Percentiles rank a stretch among this genome's conserved stretches.
These are phyloP conservation scores for Fusarium transvaalense DNA, from an alignment of 2,329 filamentous ascomycete genomes.

Conservation along the genomic window DNA sequence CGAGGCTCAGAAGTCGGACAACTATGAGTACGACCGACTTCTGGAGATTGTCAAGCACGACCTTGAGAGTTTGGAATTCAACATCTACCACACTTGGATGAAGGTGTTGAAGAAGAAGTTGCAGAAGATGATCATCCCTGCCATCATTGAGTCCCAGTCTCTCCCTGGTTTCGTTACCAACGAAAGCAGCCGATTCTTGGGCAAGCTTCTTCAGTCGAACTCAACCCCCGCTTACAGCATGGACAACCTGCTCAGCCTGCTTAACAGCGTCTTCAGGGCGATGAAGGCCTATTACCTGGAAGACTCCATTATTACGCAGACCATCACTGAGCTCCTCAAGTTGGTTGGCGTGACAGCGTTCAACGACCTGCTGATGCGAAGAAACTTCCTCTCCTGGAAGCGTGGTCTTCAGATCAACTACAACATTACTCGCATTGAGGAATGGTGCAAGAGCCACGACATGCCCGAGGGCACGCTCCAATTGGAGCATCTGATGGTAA, in stretches of 20 bases:
- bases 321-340: conserved; percentile 90
- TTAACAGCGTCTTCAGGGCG: conserved; percentile 97
- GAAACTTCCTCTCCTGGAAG: conserved; percentile 99
- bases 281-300: conserved; percentile 99
- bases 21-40: conserved; percentile 97
- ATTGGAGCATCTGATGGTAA: conserved; percentile 96
- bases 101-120: conserved; percentile 99
- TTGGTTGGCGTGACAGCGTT: conserved; percentile 98
- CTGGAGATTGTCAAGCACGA: conserved; percentile 99
- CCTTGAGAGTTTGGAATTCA: conserved; percentile 97
- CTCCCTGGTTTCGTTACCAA: conserved; percentile 98
- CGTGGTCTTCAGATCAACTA: conserved; percentile 99
- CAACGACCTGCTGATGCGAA: conserved; percentile 96
- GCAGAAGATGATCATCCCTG: conserved; percentile 99
- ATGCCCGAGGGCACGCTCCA: conserved; percentile 99
- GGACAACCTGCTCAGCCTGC: conserved; percentile 94
- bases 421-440: conserved; percentile 98
- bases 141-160: conserved; percentile 98
- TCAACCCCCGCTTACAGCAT: conserved; percentile 97
- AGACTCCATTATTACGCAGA: conserved; percentile 95
- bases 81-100: conserved; percentile 99
- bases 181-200: conserved; percentile 97
- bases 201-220: conserved; percentile 93
- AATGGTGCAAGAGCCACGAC: conserved; percentile 99
- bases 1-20: conserved; percentile 98